These are phyloP conservation scores for Russula sp. DNA, from an alignment of 768 basidiomycete species.

Conservation along the genomic window DNA sequence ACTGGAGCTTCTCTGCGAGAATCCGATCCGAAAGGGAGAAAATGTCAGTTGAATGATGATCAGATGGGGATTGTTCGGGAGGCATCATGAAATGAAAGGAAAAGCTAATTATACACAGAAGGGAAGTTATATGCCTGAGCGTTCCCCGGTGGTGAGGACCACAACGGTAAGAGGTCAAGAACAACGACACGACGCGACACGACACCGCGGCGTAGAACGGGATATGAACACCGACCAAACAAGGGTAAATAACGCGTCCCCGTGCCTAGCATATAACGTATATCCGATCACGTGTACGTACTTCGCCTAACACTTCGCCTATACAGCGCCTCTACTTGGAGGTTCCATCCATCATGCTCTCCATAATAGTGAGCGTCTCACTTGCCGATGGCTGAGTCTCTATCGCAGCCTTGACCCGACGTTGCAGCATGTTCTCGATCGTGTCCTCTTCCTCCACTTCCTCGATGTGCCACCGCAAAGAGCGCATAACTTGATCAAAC, in stretches of 20 bases:
- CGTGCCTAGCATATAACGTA: background rate
- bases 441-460: slow-evolving; percentile 39
- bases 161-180: background rate
- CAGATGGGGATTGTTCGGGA: slow-evolving; percentile 27
- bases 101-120: slow-evolving; percentile 14
- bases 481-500: slow-evolving; percentile 33
- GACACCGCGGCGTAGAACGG: background rate
- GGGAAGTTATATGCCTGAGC: background rate
- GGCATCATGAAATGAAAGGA: slow-evolving; percentile 24
- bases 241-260: slow-evolving; percentile 18
- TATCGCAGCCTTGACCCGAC: slow-evolving; percentile 31
- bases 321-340: background rate
- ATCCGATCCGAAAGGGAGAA: slow-evolving; percentile 70
- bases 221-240: slow-evolving; percentile 18
- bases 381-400: slow-evolving; percentile 32
- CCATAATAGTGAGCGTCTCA: slow-evolving; percentile 37
- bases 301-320: no score
- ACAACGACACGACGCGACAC: background rate
- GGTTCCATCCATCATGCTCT: slow-evolving; percentile 30
- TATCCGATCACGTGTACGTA: slow-evolving; percentile 3
- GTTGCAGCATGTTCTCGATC: slow-evolving; percentile 34
- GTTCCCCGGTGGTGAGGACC: background rate
- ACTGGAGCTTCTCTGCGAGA: slow-evolving; percentile 61
- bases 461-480: slow-evolving; percentile 32
- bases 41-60: slow-evolving; percentile 42